Percentiles rank a stretch among this genome's conserved stretches.
Evolutionary conservation across 106 monocot genomes (phyloP).

Genomic region (Acanthochlamys bracteata): DNA sequence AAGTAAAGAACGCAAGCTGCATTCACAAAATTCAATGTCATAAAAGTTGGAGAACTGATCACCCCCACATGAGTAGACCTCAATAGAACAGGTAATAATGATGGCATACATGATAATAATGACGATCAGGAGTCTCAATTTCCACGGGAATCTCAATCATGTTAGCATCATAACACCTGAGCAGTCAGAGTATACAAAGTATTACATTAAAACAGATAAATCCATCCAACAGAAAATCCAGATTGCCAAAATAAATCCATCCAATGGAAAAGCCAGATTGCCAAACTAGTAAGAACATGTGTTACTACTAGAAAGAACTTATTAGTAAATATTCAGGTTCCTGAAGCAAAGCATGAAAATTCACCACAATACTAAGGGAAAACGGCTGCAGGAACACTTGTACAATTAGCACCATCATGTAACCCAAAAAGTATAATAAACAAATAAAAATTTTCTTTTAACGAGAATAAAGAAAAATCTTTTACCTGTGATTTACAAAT

Average conservation of each 20-base stretch:
- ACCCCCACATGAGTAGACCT: neutral
- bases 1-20: slow-evolving; percentile 58
- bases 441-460: too few species aligned
- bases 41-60: neutral
- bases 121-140: slow-evolving; percentile 80
- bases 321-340: too few species aligned
- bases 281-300: neutral
- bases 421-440: too few species aligned
- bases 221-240: too few species aligned
- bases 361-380: too few species aligned
- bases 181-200: slow-evolving; percentile 2
- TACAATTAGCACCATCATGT: too few species aligned
- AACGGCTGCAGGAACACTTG: too few species aligned
- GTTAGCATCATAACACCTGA: slow-evolving; percentile 83
- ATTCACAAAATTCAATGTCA: neutral
- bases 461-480: too few species aligned
- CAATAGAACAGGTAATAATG: neutral
- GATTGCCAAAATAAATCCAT: too few species aligned
- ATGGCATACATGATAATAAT: slow-evolving; percentile 83
- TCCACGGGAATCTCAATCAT: slow-evolving; percentile 77
- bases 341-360: too few species aligned
- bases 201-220: neutral
- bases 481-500: slow-evolving; percentile 90
- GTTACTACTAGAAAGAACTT: too few species aligned
- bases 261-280: too few species aligned